A percentile compares a stretch with the other conserved stretches of the same genome.
These are phyloP conservation scores for Starmerella stellata DNA, from an alignment of 805 yeast genomes.

Conservation along the genomic window DNA sequence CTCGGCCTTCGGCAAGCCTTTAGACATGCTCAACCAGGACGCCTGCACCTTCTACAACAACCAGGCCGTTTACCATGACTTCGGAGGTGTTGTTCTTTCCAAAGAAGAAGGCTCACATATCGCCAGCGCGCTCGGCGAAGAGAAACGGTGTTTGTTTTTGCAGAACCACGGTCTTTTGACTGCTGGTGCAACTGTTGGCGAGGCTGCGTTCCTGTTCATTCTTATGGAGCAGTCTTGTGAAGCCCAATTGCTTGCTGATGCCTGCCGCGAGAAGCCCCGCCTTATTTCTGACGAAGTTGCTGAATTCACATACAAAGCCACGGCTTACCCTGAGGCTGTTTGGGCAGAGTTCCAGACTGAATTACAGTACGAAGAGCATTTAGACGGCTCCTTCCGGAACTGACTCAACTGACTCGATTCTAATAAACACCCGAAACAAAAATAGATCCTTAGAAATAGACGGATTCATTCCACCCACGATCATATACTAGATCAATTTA, in stretches of 20 bases:
- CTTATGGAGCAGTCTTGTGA: slow-evolving; percentile 48
- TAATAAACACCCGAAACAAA: too few relatives aligned
- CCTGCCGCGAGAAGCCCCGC: slow-evolving; percentile 31
- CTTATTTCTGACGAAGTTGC: slow-evolving; percentile 46
- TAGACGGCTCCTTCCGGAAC: slow-evolving; percentile 9
- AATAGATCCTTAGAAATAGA: too few relatives aligned
- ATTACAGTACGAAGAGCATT: slow-evolving; percentile 9
- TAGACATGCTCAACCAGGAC: slow-evolving; percentile 71
- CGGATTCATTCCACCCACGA: too few relatives aligned
- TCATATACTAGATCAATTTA: too few relatives aligned
- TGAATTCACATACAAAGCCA: slow-evolving; percentile 40
- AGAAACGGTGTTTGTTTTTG: slow-evolving; percentile 34
- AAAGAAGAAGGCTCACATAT: slow-evolving; percentile 42
- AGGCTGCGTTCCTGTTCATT: slow-evolving; percentile 50
- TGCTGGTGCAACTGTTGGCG: slow-evolving; percentile 53
- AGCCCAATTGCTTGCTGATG: slow-evolving; percentile 46
- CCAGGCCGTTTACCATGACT: slow-evolving; percentile 47
- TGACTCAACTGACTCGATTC: too few relatives aligned
- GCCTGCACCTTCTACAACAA: slow-evolving; percentile 46
- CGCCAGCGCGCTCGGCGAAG: slow-evolving; percentile 40
- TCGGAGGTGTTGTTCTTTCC: slow-evolving; percentile 67
- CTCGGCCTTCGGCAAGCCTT: slow-evolving; percentile 43
- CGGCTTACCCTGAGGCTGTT: slow-evolving; percentile 47
- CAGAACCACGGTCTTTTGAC: slow-evolving; percentile 61
- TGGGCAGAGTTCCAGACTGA: slow-evolving; percentile 39